A percentile compares a stretch with the other conserved stretches of the same genome.
Evolutionary conservation across 805 yeast species (phyloP).

Genomic region (Nakazawaea populi): DNA sequence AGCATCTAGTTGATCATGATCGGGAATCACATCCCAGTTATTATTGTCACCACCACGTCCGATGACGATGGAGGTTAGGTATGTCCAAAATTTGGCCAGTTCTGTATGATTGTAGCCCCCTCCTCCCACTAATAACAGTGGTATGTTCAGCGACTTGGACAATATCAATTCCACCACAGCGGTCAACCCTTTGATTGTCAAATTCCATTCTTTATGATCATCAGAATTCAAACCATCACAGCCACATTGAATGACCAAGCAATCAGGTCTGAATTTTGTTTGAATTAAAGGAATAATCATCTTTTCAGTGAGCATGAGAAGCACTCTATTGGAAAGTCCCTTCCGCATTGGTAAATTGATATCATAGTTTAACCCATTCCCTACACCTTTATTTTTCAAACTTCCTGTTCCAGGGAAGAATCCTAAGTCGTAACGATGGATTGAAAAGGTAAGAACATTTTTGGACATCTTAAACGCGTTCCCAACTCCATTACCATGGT

Average conservation of each 20-base stretch:
- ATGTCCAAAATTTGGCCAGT: constrained; percentile 57
- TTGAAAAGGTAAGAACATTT: constrained; percentile 53
- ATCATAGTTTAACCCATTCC: constrained; percentile 29
- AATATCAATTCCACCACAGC: constrained; percentile 23
- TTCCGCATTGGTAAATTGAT: constrained; percentile 51
- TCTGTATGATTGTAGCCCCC: constrained; percentile 69
- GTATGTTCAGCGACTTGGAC: constrained; percentile 16
- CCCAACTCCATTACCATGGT: constrained; percentile 80
- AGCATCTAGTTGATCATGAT: constrained; percentile 35
- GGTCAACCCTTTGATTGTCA: constrained; percentile 44
- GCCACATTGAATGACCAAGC: constrained; percentile 63
- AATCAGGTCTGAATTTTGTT: constrained; percentile 36
- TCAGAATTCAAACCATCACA: constrained; percentile 72
- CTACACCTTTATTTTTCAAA: constrained; percentile 27
- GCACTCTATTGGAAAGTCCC: constrained; percentile 46
- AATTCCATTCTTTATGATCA: constrained; percentile 61
- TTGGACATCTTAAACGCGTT: constrained; percentile 51
- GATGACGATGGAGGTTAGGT: constrained; percentile 26
- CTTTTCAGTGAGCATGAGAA: constrained; percentile 30
- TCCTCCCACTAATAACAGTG: constrained; percentile 58
- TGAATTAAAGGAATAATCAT: constrained; percentile 37
- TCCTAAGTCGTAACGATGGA: constrained; percentile 60
- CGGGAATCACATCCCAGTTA: constrained; percentile 45
- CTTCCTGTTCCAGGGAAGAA: constrained; percentile 73
- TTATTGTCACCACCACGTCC: constrained; percentile 12